These are phyloP conservation scores for Noccaea bulbosa DNA, from an alignment of 345 rosid genomes.

Conservation along the genomic window DNA sequence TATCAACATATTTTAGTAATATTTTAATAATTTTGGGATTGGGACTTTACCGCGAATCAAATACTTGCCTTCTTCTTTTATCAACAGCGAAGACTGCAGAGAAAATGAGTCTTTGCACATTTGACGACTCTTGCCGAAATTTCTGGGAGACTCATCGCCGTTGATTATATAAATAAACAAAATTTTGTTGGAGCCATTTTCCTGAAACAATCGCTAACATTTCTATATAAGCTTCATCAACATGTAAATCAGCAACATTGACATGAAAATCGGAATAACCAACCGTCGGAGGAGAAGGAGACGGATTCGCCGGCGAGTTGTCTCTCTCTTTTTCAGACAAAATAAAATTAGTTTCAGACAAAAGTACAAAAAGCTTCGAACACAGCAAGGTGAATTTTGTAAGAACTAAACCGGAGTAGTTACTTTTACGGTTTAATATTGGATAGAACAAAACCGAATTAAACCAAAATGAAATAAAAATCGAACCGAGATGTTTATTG, in stretches of 20 bases:
- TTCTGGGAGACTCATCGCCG: constrained; percentile 15
- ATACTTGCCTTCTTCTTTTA: constrained; percentile 24
- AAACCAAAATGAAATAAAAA: constrained; percentile 17
- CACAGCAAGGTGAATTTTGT: constrained; percentile 2
- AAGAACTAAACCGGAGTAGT: constrained; percentile 13
- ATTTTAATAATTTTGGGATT: constrained; percentile 5
- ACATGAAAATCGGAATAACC: not conserved
- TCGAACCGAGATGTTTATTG: constrained; percentile 33
- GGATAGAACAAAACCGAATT: constrained; percentile 27
- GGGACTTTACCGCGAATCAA: constrained; percentile 10
- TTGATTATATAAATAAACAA: constrained; percentile 5
- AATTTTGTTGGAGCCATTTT: not conserved
- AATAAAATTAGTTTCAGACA: not conserved
- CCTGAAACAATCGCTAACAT: not conserved
- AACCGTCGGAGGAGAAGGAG: constrained; percentile 17
- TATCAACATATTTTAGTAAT: constrained; percentile 5
- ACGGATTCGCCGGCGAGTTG: constrained; percentile 15
- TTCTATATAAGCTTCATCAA: constrained; percentile 17
- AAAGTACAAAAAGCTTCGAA: constrained; percentile 12
- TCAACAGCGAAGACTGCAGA: constrained; percentile 21
- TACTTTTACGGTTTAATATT: not conserved
- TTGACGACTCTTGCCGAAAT: constrained; percentile 30
- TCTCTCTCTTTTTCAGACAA: not conserved
- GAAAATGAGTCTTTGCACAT: constrained; percentile 16
- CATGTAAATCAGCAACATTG: constrained; percentile 3